phyloP scores from a whole-genome alignment of 2,329 filamentous ascomycete genomes.

The Colletotrichum agaves region DNA sequence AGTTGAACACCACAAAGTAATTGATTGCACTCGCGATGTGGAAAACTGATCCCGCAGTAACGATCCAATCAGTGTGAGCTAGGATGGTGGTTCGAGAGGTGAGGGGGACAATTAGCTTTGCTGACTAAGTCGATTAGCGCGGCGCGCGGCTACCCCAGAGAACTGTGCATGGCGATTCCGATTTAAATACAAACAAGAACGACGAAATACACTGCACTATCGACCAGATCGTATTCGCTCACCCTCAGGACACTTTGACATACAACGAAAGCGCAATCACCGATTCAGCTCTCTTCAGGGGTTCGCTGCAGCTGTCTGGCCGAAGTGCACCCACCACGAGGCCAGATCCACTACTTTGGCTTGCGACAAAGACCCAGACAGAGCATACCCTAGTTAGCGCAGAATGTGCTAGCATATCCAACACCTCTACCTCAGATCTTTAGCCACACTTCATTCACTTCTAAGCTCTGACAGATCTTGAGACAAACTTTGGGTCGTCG shows the following conservation, averaged over 20 bases:
- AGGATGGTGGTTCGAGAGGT: too few relatives aligned
- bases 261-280: not conserved
- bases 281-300: not conserved
- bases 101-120: not conserved
- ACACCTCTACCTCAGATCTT: not conserved
- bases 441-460: not conserved
- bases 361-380: conserved; percentile 17
- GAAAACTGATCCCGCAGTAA: too few relatives aligned
- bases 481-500: not conserved
- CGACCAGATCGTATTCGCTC: not conserved
- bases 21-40: too few relatives aligned
- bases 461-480: not conserved
- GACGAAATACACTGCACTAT: conserved; percentile 4
- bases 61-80: too few relatives aligned
- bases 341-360: conserved; percentile 26
- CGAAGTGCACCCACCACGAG: conserved; percentile 19
- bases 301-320: not conserved
- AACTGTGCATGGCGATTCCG: not conserved
- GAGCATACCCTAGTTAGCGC: conserved; percentile 2
- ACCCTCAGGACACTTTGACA: not conserved
- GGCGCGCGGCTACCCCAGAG: conserved; percentile 25
- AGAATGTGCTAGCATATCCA: conserved; percentile 25
- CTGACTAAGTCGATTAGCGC: conserved; percentile 27
- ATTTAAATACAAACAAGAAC: conserved; percentile 25
- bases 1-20: too few relatives aligned